phyloP scores from a whole-genome alignment of 2,329 filamentous ascomycete species.

The Diaporthe caulivora region DNA sequence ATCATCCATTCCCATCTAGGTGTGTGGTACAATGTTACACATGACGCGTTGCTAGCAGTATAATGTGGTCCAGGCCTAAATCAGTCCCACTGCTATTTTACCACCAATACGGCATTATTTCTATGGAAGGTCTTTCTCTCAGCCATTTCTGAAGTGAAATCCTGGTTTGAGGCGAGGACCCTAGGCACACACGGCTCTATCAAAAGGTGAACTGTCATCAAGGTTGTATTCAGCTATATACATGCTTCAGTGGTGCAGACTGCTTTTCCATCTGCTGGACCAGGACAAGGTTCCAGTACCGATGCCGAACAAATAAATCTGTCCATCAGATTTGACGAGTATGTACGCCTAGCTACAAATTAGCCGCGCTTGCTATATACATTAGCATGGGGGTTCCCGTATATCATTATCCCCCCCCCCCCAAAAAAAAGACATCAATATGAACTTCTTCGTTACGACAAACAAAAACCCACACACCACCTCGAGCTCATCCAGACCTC shows the following conservation, averaged over 20 bases:
- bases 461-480: neutral
- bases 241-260: neutral
- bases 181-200: no score
- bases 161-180: no score
- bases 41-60: neutral
- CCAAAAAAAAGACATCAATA: neutral
- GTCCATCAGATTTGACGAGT: neutral
- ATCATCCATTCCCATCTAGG: no score
- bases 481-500: neutral
- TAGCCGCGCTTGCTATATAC: no score
- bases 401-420: neutral
- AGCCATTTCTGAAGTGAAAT: neutral
- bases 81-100: neutral
- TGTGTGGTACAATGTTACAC: no score
- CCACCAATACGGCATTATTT: neutral
- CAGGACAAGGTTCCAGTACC: no score
- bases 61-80: neutral
- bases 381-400: neutral
- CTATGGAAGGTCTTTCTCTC: neutral
- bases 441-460: neutral
- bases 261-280: neutral
- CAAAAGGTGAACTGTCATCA: no score
- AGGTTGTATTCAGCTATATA: neutral
- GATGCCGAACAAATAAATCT: neutral
- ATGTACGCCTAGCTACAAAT: neutral